Evolutionary conservation across 306 rosid genomes (phyloP).

Genomic region (Sindora glabra): DNA sequence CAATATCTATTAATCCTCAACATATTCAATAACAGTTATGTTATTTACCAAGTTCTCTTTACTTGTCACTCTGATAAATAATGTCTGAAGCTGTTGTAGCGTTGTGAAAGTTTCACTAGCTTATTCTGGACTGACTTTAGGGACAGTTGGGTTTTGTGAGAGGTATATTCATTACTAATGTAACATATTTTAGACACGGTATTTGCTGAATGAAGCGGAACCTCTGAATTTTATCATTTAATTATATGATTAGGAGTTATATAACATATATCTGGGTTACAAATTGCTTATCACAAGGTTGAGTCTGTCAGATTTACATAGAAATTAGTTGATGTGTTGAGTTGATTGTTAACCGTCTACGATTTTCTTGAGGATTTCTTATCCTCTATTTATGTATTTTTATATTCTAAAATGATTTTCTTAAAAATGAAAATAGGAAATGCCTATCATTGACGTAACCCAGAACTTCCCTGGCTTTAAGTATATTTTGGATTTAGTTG

Average conservation of each 20-base stretch:
- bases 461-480: neutral
- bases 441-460: too few relatives aligned
- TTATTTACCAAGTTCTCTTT: neutral
- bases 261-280: neutral
- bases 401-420: too few relatives aligned
- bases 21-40: neutral
- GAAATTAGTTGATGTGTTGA: too few relatives aligned
- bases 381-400: too few relatives aligned
- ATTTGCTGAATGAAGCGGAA: neutral
- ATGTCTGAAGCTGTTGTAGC: neutral
- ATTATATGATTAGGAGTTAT: slow-evolving; percentile 5
- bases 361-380: too few relatives aligned
- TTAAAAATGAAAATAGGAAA: too few relatives aligned
- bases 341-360: too few relatives aligned
- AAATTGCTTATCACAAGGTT: neutral
- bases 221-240: neutral
- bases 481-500: slow-evolving; percentile 1
- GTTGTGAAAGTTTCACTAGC: neutral
- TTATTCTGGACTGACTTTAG: too few relatives aligned
- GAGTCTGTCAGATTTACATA: too few relatives aligned
- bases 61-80: neutral
- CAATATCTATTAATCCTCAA: neutral
- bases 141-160: too few relatives aligned
- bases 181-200: neutral
- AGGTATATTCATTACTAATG: neutral